These are phyloP conservation scores for Cenchrus americanus DNA, from an alignment of 176 grass and related monocot species.

Conservation along the genomic window DNA sequence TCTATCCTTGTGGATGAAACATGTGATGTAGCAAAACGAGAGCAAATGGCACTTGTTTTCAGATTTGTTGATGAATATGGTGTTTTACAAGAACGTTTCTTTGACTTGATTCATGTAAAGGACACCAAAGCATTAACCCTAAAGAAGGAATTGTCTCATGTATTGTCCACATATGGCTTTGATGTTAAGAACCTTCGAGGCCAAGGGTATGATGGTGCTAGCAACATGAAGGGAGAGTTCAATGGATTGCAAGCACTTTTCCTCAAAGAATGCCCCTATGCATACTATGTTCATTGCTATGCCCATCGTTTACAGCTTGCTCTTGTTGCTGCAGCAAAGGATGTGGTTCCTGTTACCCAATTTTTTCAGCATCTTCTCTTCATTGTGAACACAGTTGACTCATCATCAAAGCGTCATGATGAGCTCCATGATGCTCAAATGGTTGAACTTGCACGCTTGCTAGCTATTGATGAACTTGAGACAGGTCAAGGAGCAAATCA, in stretches of 20 bases:
- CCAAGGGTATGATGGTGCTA: constrained; percentile 34
- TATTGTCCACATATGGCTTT: constrained; percentile 8
- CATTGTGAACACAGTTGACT: no score
- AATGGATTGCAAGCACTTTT: background rate
- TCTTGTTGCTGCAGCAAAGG: no score
- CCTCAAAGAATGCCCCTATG: background rate
- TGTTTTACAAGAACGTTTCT: background rate
- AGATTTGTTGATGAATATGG: constrained; percentile 10
- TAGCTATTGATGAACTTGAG: no score
- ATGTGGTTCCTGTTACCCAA: no score
- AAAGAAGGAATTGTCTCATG: constrained; percentile 5
- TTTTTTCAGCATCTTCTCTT: no score
- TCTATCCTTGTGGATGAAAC: constrained; percentile 43
- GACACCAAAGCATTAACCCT: constrained; percentile 24
- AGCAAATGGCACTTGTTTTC: constrained; percentile 29
- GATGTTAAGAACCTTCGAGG: constrained; percentile 28
- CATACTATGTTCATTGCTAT: constrained; percentile 30
- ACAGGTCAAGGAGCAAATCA: no score
- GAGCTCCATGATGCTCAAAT: no score
- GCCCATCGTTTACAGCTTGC: no score
- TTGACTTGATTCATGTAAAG: constrained; percentile 9
- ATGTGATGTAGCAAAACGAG: constrained; percentile 31
- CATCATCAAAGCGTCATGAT: no score
- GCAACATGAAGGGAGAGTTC: constrained; percentile 31
- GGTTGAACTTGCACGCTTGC: no score